Conservation (phyloP, 75 land plant species). For the Picea sitchensis region DNA sequence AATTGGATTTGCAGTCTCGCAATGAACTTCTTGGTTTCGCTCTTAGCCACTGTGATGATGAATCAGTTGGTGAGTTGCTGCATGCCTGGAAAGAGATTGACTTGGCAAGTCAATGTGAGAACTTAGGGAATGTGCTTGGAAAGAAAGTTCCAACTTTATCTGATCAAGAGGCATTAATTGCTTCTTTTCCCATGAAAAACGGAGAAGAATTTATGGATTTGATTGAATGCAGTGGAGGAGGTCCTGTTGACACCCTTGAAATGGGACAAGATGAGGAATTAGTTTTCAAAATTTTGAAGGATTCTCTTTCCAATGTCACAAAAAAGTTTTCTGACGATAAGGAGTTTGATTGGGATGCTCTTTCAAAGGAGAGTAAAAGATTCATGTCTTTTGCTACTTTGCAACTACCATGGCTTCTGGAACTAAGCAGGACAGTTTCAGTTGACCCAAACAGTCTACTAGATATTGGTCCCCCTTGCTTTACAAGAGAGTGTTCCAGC, state of each 20-base stretch:
- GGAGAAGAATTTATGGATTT: constrained; percentile 18
- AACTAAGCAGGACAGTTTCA: constrained; percentile 37
- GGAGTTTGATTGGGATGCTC: constrained; percentile 38
- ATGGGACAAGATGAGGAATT: constrained; percentile 13
- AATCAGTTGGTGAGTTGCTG: constrained; percentile 81
- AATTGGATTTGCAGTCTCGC: constrained; percentile 63
- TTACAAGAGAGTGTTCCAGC: constrained; percentile 25
- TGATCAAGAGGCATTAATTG: constrained; percentile 26
- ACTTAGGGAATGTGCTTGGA: constrained; percentile 30
- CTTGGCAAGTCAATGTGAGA: constrained; percentile 52
- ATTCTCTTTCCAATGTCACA: constrained; percentile 38
- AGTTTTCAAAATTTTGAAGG: constrained; percentile 14
- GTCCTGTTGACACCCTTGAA: not conserved
- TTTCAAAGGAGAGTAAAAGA: constrained; percentile 49
- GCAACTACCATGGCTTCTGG: constrained; percentile 81
- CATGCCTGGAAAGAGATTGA: constrained; percentile 93
- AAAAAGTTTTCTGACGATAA: constrained; percentile 23
- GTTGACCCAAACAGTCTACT: constrained; percentile 13
- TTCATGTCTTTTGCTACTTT: constrained; percentile 48
- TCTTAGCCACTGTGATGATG: constrained; percentile 93
- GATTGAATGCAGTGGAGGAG: constrained; percentile 8
- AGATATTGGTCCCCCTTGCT: constrained; percentile 7
- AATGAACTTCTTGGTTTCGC: constrained; percentile 88
- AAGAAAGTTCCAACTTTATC: constrained; percentile 25
- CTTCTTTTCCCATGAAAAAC: constrained; percentile 21